Percentiles rank a stretch among this genome's conserved stretches.
Conservation (phyloP, 306 rosid genomes). For the Cajanus cajan region DNA sequence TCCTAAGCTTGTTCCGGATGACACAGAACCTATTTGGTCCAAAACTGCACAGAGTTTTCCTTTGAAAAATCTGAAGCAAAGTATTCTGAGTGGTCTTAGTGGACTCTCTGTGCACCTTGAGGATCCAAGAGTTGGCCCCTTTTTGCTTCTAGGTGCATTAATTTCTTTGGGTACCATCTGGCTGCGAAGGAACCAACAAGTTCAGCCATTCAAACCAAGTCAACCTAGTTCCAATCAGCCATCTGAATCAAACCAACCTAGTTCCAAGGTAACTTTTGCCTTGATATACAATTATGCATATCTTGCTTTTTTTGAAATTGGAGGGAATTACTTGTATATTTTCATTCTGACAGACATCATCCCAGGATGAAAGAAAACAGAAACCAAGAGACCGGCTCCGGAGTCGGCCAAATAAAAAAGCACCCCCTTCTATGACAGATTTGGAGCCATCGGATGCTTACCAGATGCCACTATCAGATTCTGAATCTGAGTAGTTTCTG, state of each 20-base stretch:
- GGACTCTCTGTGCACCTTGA: conserved; percentile 47
- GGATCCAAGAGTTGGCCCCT: conserved; percentile 91
- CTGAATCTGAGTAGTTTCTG: conserved; percentile 66
- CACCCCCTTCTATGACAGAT: conserved; percentile 66
- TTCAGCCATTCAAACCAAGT: conserved; percentile 32
- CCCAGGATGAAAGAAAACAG: conserved; percentile 46
- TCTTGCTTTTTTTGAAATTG: not conserved
- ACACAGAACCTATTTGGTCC: conserved; percentile 63
- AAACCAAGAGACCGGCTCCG: conserved; percentile 40
- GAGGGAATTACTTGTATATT: not conserved
- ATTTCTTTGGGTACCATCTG: conserved; percentile 71
- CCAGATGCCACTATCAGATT: conserved; percentile 62
- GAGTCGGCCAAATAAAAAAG: conserved; percentile 24
- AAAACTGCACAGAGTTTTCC: conserved; percentile 50
- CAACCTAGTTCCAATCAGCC: conserved; percentile 42
- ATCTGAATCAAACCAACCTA: conserved; percentile 41
- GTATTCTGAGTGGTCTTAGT: conserved; percentile 32
- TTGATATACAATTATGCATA: not conserved
- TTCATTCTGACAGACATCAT: conserved; percentile 25
- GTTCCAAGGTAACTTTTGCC: conserved; percentile 47
- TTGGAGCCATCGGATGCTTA: conserved; percentile 62
- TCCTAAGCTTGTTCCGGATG: conserved; percentile 74
- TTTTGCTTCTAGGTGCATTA: conserved; percentile 75
- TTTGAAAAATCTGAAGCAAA: conserved; percentile 47
- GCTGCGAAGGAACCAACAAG: conserved; percentile 69